Base-by-base conservation (phyloP, 78 protist genomes). In the Dictyostelium purpureum region DNA sequence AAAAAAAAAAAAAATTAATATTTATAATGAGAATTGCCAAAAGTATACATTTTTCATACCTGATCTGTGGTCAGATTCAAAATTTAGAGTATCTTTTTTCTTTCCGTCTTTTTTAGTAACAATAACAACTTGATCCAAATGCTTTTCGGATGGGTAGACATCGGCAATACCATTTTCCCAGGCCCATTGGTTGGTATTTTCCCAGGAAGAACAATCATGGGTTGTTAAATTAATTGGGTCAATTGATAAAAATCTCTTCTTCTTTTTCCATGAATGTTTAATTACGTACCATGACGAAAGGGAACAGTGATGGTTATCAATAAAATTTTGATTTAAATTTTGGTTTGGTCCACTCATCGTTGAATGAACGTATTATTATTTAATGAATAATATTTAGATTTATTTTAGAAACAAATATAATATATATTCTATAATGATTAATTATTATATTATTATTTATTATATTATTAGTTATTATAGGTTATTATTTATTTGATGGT, bases 181-280 rank as follows among this genome's bases (percentile, higher is more conserved):
- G n/a, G 69, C 45, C 89, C 89, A 81, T 70, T 65, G 78, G 40
- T 81, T 81, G 14, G 89, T 81, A 24, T 81, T 81, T 57, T 81
- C 89, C 89, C 89, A 81, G 12, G 89, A 35, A 4, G 79, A 65
- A 52, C 35, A 24, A 49, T 81, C 89, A 28, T 81, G 78, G 14
- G 89, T 81, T 43, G 89, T 81, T 37, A 81, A 37, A 52, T 81
- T 63, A 6, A 81, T 81, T 24, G 89, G 89, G 38, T 81, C 89
- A 35, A 81, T 81, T 7, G 89, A 65, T 57, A 81, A 40, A 19
- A 81, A 81, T 81, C 89, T 81, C 89, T 81, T 81, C 78, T 81
- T 81, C 78, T 81, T 81, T 70, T 81, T 81, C 89, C 89, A 81
- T 52, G 89, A 81, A 66, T 81, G 89, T 24, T 81, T 81, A 24